Evolutionary conservation across 768 basidiomycete species (phyloP).

Genomic region (Tylopilus vinaceipallidus): DNA sequence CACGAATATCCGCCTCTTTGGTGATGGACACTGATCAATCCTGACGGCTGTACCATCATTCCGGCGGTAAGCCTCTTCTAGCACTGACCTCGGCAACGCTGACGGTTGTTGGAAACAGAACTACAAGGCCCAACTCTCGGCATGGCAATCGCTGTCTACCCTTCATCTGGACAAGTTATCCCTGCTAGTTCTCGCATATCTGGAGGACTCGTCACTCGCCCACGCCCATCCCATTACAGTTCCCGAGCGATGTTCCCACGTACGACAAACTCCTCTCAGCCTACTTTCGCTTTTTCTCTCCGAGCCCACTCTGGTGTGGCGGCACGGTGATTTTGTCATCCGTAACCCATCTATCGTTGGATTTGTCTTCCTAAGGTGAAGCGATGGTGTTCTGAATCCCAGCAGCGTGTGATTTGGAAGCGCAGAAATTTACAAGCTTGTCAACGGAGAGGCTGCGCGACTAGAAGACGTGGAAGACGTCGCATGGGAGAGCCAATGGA

Average conservation of each 20-base stretch:
- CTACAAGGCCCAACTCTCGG: slow-evolving; percentile 62
- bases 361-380: slow-evolving; percentile 61
- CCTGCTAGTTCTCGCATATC: slow-evolving; percentile 52
- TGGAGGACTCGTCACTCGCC: slow-evolving; percentile 67
- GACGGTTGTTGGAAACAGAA: slow-evolving; percentile 37
- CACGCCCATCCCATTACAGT: slow-evolving; percentile 69
- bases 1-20: too few species aligned
- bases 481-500: slow-evolving; percentile 70
- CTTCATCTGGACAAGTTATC: slow-evolving; percentile 55
- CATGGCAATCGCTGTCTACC: slow-evolving; percentile 65
- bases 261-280: slow-evolving; percentile 56
- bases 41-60: too few species aligned
- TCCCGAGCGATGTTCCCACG: slow-evolving; percentile 59
- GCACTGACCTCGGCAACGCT: too few species aligned
- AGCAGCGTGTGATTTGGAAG: slow-evolving; percentile 82
- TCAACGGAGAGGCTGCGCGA: slow-evolving; percentile 40
- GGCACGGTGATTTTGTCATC: slow-evolving; percentile 68
- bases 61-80: too few species aligned
- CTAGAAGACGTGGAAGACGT: slow-evolving; percentile 62
- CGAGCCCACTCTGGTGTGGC: slow-evolving; percentile 54
- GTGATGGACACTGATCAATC: too few species aligned
- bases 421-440: slow-evolving; percentile 73
- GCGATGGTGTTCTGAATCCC: slow-evolving; percentile 75
- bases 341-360: slow-evolving; percentile 62
- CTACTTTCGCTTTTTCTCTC: slow-evolving; percentile 64